Evolutionary conservation across 495 filamentous ascomycete genomes (phyloP), one percentile per base, ranked within the genome.

Genomic region (Trichoderma reesei): DNA sequence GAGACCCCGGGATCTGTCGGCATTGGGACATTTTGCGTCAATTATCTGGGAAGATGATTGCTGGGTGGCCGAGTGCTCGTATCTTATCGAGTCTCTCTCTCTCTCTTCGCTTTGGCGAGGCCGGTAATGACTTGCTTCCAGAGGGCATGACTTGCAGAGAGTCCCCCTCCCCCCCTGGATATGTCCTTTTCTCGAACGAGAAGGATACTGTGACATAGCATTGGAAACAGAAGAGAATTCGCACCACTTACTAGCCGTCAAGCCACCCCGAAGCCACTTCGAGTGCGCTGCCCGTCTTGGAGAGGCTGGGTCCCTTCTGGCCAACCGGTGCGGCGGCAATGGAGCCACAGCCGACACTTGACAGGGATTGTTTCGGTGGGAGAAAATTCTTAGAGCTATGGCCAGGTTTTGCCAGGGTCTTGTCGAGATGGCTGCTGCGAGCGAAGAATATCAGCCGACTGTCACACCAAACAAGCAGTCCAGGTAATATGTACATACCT

Each of bases 261-360:
- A 56, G 51, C 26, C 51, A 31, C 20, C 51, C 26, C 31, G 20
- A 56, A 33, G 38, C 38, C 11, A 39, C 51, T 34, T 56, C 44
- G 44, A 7, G 34, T 34, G 51, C 2, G 51, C 26, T 13, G 51
- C 51, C 48, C 31, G 31, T 26, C 48, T 56, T 26, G 48, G 48
- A 56, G 48, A 56, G 48, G 48, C 48, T 56, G 48, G 48, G 6
- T 56, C 48, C 9, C 33, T 56, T 56, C 33, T 31, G 48, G 20
- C 31, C 33, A 56, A 56, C 20, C 18, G 18, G 46, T 54, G 46
- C 46, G 18, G 26, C 46, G 46, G 10, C 20, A 6, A 13, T 56
- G 51, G 51, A 56, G 51, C 51, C 51, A 56, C 51, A 56, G 51
- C 51, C 51, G 51, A 56, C 51, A 34, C 51, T 56, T 56, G 51